Conservation (phyloP, 2,329 filamentous ascomycete species). For the Dactylellina parvicollis region DNA sequence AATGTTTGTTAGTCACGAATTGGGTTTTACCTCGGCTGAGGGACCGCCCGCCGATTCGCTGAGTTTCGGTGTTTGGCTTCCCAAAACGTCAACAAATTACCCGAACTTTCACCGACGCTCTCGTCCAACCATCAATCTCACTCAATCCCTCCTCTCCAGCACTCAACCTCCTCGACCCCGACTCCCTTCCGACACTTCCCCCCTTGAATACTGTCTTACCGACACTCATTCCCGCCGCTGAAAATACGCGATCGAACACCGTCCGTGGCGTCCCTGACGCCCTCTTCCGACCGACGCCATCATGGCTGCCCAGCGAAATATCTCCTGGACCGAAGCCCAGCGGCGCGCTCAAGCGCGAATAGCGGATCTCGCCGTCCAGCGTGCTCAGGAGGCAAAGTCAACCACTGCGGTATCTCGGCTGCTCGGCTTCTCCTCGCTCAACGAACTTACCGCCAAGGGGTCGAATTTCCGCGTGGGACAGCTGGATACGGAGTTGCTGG, state of each 20-base stretch:
- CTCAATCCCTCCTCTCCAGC: background rate
- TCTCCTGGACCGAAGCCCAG: conserved; percentile 57
- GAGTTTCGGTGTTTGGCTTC: background rate
- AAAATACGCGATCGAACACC: background rate
- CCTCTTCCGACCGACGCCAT: background rate
- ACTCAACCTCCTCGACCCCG: conserved; percentile 4
- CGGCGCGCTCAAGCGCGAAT: conserved; percentile 57
- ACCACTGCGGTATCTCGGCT: conserved; percentile 44
- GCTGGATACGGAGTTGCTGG: conserved; percentile 92
- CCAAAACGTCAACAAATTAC: conserved; percentile 50
- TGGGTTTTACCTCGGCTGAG: conserved; percentile 22
- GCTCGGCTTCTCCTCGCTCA: conserved; percentile 38
- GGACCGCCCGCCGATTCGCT: background rate
- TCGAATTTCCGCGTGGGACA: conserved; percentile 88
- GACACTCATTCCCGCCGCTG: background rate
- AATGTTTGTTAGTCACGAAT: background rate
- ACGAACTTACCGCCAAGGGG: conserved; percentile 67
- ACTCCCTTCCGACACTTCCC: background rate
- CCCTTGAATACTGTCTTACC: background rate
- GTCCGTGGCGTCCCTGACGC: background rate
- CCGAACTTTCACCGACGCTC: conserved; percentile 15
- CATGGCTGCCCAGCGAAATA: conserved; percentile 46
- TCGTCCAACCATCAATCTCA: conserved; percentile 3
- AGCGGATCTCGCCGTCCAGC: conserved; percentile 54
- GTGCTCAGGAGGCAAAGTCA: conserved; percentile 53